Evolutionary conservation across 2,329 filamentous ascomycete genomes (phyloP).

Genomic region (Fusarium anthophilum): DNA sequence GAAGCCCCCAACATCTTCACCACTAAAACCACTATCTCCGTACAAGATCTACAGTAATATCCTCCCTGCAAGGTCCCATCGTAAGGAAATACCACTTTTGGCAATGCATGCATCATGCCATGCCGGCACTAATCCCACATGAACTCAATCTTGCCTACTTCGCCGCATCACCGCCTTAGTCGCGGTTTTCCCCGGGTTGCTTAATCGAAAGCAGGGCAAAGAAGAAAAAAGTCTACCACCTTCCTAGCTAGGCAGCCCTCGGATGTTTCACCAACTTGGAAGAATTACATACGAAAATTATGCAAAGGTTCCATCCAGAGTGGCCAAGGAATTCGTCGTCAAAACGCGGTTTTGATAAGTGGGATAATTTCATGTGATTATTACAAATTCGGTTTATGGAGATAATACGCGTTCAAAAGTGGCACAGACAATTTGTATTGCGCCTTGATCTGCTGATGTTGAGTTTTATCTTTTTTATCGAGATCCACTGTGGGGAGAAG

Average conservation of each 20-base stretch:
- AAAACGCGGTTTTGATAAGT: neutral
- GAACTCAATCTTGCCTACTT: neutral
- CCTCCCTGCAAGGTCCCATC: too few relatives aligned
- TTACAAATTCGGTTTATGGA: neutral
- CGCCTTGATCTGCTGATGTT: neutral
- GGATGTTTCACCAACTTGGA: neutral
- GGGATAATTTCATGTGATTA: neutral
- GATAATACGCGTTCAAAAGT: neutral
- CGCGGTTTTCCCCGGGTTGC: neutral
- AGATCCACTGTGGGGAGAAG: neutral
- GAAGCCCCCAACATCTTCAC: fast-evolving
- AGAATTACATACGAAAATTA: neutral
- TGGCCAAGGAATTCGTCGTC: neutral
- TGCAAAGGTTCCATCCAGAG: neutral
- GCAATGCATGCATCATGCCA: neutral
- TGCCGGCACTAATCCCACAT: neutral
- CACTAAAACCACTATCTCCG: neutral
- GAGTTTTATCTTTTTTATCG: neutral
- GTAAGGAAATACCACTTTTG: neutral
- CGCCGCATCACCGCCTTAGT: neutral
- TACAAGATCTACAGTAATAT: neutral
- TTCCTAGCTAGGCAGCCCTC: neutral
- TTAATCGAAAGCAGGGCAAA: neutral
- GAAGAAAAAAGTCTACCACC: neutral
- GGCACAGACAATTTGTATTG: neutral